phyloP scores from a whole-genome alignment of 495 filamentous ascomycete genomes.

The Aspergillus kassunensis region DNA sequence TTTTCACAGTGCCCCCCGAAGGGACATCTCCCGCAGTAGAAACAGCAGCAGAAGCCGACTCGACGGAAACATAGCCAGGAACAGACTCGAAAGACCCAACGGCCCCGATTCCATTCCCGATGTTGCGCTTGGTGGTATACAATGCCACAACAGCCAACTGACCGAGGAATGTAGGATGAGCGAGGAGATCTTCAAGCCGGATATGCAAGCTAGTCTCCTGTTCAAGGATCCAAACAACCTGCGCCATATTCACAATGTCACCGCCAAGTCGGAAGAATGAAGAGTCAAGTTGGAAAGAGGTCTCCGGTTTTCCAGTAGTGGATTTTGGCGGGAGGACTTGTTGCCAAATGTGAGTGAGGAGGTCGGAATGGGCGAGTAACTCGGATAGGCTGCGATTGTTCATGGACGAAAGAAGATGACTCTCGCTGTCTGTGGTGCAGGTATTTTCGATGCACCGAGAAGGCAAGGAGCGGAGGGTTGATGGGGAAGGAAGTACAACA shows the following conservation, averaged over 20 bases:
- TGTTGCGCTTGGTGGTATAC: constrained; percentile 26
- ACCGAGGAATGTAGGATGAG: constrained; percentile 46
- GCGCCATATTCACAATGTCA: constrained; percentile 50
- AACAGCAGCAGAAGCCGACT: neutral
- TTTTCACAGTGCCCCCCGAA: constrained; percentile 6
- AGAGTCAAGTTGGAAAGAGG: constrained; percentile 40
- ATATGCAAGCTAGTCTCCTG: constrained; percentile 45
- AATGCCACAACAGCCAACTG: constrained; percentile 45
- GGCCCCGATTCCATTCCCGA: neutral
- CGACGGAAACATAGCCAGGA: neutral
- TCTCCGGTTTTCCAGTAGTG: constrained; percentile 15
- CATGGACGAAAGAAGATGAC: constrained; percentile 34
- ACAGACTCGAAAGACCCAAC: neutral
- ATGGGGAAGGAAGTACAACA: constrained; percentile 39
- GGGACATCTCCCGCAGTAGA: neutral
- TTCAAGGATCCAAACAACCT: constrained; percentile 44
- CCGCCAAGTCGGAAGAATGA: constrained; percentile 53
- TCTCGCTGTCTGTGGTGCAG: constrained; percentile 16
- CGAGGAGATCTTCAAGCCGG: constrained; percentile 48
- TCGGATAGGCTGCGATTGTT: constrained; percentile 44
- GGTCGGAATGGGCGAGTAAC: constrained; percentile 43
- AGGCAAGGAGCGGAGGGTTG: constrained; percentile 33
- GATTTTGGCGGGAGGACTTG: constrained; percentile 39
- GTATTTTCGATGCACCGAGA: constrained; percentile 27
- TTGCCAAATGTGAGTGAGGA: constrained; percentile 47